These are phyloP conservation scores for Drechslera avenae DNA, from an alignment of 2,329 filamentous ascomycete species.

Conservation along the genomic window DNA sequence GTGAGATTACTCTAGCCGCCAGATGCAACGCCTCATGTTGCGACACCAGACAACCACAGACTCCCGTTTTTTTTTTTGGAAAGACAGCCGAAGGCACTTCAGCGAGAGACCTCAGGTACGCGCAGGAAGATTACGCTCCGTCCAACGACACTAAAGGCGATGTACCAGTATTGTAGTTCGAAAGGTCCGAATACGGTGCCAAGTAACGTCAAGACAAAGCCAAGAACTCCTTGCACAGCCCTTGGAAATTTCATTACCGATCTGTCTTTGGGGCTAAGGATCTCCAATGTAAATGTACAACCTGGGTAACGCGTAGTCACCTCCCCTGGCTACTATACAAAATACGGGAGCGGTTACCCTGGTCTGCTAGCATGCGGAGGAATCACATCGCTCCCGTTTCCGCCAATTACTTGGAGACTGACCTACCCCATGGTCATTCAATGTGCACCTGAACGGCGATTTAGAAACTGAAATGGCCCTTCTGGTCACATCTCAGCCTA, in stretches of 20 bases:
- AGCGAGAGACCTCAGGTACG: too few relatives aligned
- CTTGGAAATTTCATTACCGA: background rate
- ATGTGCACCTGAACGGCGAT: background rate
- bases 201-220: constrained; percentile 8
- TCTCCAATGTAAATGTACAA: background rate
- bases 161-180: background rate
- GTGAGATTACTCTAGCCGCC: too few relatives aligned
- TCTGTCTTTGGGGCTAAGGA: background rate
- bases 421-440: background rate
- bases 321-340: background rate
- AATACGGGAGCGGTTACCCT: background rate
- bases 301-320: constrained; percentile 1
- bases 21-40: background rate
- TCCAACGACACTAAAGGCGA: background rate
- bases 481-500: constrained; percentile 8
- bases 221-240: background rate
- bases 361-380: background rate
- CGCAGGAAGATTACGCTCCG: too few relatives aligned
- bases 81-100: too few relatives aligned
- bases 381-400: background rate
- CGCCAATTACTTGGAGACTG: constrained; percentile 1
- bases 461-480: constrained; percentile 3
- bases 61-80: too few relatives aligned
- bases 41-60: background rate
- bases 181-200: constrained; percentile 3